Conservation (phyloP, 2,329 filamentous ascomycete species). For the Monilinia polystroma region DNA sequence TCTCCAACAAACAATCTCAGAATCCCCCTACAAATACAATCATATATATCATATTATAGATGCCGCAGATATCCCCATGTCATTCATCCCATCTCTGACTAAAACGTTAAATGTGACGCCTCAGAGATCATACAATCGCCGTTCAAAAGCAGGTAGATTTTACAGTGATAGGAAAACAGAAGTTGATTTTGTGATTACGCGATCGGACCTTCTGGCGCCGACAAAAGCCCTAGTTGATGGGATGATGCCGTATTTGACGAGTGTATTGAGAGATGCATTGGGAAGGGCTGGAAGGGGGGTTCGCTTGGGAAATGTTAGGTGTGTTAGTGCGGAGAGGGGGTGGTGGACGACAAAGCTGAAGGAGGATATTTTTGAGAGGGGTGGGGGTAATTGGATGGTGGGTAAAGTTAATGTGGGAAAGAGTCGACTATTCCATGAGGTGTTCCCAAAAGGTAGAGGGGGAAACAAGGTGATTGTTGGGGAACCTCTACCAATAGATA, state of each 20-base stretch:
- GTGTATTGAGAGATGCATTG: slow-evolving; percentile 74
- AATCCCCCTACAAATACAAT: slow-evolving; percentile 87
- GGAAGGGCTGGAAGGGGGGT: slow-evolving; percentile 65
- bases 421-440: slow-evolving; percentile 81
- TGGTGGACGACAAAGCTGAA: slow-evolving; percentile 93
- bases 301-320: slow-evolving; percentile 83
- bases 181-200: slow-evolving; percentile 86
- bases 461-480: slow-evolving; percentile 24
- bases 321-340: slow-evolving; percentile 78
- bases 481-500: neutral
- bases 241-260: slow-evolving; percentile 80
- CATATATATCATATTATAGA: slow-evolving; percentile 95
- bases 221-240: slow-evolving; percentile 79
- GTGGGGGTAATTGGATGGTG: slow-evolving; percentile 90
- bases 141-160: slow-evolving; percentile 67
- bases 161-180: slow-evolving; percentile 67
- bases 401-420: slow-evolving; percentile 99
- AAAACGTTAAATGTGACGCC: slow-evolving; percentile 68
- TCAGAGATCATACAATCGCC: slow-evolving; percentile 76
- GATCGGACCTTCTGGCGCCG: slow-evolving; percentile 81
- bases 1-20: slow-evolving; percentile 78
- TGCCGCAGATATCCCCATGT: slow-evolving; percentile 95
- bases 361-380: slow-evolving; percentile 78
- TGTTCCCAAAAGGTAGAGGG: slow-evolving; percentile 74
- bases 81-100: slow-evolving; percentile 75